phyloP scores from a whole-genome alignment of 2,329 filamentous ascomycete species.

The Tolypocladium tropicale region DNA sequence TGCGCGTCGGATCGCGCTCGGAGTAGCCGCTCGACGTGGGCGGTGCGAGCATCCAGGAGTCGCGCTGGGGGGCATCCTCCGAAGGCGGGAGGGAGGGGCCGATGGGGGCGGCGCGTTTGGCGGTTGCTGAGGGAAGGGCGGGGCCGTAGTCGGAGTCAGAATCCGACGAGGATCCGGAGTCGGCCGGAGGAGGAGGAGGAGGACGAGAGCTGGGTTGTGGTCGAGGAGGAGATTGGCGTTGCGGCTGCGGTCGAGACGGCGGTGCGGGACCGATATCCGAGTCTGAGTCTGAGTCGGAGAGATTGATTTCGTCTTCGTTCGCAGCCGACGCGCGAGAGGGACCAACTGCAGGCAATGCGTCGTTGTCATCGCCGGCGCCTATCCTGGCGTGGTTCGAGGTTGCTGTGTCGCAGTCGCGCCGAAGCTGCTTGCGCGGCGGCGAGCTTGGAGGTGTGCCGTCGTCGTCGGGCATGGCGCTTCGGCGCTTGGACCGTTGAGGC shows the following conservation, averaged over 20 bases:
- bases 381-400: conserved; percentile 38
- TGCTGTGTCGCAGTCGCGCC: conserved; percentile 11
- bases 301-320: conserved; percentile 25
- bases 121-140: conserved; percentile 38
- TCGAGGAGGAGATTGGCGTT: background rate
- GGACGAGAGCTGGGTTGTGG: conserved; percentile 24
- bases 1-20: conserved; percentile 72
- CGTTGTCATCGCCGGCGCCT: conserved; percentile 28
- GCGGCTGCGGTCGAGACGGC: conserved; percentile 4
- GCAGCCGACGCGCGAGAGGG: conserved; percentile 10
- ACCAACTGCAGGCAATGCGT: conserved; percentile 11
- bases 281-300: conserved; percentile 25
- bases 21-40: conserved; percentile 44
- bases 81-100: conserved; percentile 23
- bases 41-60: conserved; percentile 76
- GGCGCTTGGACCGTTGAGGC: conserved; percentile 53
- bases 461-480: conserved; percentile 42
- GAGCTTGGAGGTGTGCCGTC: conserved; percentile 8
- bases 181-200: conserved; percentile 12
- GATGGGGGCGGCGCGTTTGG: conserved; percentile 35
- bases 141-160: conserved; percentile 43
- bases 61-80: conserved; percentile 50
- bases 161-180: conserved; percentile 30
- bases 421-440: conserved; percentile 29
- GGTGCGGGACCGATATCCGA: conserved; percentile 25